These are phyloP conservation scores for Vanilla planifolia DNA, from an alignment of 106 monocot species.

Conservation along the genomic window DNA sequence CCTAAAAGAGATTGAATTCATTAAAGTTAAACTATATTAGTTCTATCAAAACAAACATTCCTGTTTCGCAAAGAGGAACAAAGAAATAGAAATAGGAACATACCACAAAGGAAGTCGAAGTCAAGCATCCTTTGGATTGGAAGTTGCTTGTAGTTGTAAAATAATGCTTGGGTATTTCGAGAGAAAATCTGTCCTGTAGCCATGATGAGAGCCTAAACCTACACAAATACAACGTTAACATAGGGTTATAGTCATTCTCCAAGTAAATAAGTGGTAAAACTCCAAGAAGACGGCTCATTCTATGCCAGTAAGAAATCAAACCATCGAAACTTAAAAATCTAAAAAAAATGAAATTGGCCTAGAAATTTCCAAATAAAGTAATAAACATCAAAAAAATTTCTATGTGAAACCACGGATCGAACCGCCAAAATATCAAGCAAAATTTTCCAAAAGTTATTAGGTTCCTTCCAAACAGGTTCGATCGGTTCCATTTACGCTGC, in stretches of 20 bases:
- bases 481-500: too few species aligned
- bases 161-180: constrained; percentile 71
- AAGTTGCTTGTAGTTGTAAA: constrained; percentile 98
- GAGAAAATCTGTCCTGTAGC: constrained; percentile 90
- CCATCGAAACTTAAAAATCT: background rate
- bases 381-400: background rate
- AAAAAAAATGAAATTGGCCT: background rate
- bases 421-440: background rate
- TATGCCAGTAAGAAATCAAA: too few species aligned
- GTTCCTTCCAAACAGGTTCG: background rate
- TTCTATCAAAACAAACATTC: background rate
- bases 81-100: constrained; percentile 3
- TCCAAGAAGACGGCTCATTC: too few species aligned
- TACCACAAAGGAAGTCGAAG: constrained; percentile 96
- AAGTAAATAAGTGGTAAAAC: background rate
- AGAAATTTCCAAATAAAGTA: background rate
- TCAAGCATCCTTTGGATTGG: constrained; percentile 98
- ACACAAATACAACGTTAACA: constrained; percentile 23
- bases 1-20: constrained; percentile 33
- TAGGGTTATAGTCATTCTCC: background rate
- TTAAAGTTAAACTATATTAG: background rate
- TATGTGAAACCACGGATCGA: background rate
- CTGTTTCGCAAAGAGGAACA: constrained; percentile 10
- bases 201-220: constrained; percentile 33
- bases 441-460: background rate